A percentile compares a stretch with the other conserved stretches of the same genome.
Evolutionary conservation across 2,329 filamentous ascomycete genomes (phyloP).

Genomic region (Fusarium hostae): DNA sequence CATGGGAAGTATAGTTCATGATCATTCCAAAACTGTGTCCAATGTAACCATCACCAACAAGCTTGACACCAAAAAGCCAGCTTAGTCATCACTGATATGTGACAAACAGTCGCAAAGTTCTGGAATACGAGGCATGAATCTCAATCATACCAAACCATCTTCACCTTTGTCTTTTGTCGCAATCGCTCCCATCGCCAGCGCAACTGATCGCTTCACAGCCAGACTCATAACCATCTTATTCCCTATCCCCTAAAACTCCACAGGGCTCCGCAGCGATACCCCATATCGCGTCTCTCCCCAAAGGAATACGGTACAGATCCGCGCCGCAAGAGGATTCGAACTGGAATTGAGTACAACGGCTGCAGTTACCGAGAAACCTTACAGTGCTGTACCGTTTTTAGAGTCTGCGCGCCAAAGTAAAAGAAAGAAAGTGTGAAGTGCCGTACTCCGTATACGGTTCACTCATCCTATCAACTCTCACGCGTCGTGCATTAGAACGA

Average conservation of each 20-base stretch:
- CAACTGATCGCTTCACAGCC: neutral
- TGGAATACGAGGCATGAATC: slow-evolving; percentile 17
- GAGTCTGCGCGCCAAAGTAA: neutral
- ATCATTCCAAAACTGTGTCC: neutral
- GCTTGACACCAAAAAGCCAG: neutral
- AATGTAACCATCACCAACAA: slow-evolving; percentile 18
- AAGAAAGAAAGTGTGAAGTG: neutral
- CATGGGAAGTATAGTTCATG: neutral
- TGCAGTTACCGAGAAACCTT: neutral
- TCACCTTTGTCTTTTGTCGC: neutral
- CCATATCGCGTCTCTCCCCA: slow-evolving; percentile 21
- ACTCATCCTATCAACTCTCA: slow-evolving; percentile 7
- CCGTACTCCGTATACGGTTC: too few relatives aligned
- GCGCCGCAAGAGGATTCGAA: slow-evolving; percentile 7
- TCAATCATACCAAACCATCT: slow-evolving; percentile 14
- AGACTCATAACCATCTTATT: slow-evolving; percentile 18
- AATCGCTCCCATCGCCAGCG: neutral
- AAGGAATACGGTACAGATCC: slow-evolving; percentile 18
- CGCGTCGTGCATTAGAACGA: slow-evolving; percentile 11
- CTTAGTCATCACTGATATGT: slow-evolving; percentile 34
- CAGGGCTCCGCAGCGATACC: slow-evolving; percentile 34
- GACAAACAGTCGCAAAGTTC: slow-evolving; percentile 24
- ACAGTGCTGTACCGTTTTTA: neutral
- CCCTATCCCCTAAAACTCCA: slow-evolving; percentile 20
- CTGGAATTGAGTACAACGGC: neutral